A percentile compares a stretch with the other conserved stretches of the same genome.
Evolutionary conservation across 495 filamentous ascomycete species (phyloP).

Genomic region (Lophiotrema nucula): DNA sequence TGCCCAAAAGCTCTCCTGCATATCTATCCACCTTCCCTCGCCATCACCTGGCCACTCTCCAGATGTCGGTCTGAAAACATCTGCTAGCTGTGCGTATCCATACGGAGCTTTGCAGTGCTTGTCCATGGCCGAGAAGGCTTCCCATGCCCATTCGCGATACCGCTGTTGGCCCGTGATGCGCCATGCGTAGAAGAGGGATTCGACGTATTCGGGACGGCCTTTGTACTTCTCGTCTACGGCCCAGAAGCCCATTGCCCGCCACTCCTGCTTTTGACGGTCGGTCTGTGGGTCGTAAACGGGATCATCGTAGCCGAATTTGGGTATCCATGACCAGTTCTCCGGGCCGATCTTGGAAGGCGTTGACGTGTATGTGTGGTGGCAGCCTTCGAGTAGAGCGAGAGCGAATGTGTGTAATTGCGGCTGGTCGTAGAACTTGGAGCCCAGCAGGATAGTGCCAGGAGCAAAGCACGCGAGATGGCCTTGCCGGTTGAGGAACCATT

Average conservation of each 20-base stretch:
- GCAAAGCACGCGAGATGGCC: conserved; percentile 37
- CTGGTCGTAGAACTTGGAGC: conserved; percentile 17
- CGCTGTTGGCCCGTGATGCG: conserved; percentile 37
- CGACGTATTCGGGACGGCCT: conserved; percentile 39
- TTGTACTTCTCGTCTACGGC: conserved; percentile 24
- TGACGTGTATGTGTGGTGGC: conserved; percentile 34
- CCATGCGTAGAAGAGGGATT: conserved; percentile 39
- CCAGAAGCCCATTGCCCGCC: conserved; percentile 32
- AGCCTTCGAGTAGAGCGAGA: conserved; percentile 38
- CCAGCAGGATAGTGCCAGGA: conserved; percentile 36
- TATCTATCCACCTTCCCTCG: conserved; percentile 18
- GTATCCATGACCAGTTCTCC: conserved; percentile 34
- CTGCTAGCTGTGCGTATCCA: conserved; percentile 40
- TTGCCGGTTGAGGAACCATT: conserved; percentile 31
- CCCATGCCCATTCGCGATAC: conserved; percentile 39
- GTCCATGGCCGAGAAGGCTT: conserved; percentile 35
- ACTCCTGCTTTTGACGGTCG: conserved; percentile 10
- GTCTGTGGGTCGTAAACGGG: conserved; percentile 24
- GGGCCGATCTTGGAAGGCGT: conserved; percentile 35
- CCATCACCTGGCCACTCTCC: conserved; percentile 19
- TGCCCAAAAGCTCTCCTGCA: conserved; percentile 35
- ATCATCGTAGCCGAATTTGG: conserved; percentile 22
- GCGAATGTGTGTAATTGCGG: conserved; percentile 31
- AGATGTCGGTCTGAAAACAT: conserved; percentile 30
- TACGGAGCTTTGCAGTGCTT: conserved; percentile 38